phyloP scores from a whole-genome alignment of 2,329 filamentous ascomycete genomes.

The Biscogniauxia mediterranea region DNA sequence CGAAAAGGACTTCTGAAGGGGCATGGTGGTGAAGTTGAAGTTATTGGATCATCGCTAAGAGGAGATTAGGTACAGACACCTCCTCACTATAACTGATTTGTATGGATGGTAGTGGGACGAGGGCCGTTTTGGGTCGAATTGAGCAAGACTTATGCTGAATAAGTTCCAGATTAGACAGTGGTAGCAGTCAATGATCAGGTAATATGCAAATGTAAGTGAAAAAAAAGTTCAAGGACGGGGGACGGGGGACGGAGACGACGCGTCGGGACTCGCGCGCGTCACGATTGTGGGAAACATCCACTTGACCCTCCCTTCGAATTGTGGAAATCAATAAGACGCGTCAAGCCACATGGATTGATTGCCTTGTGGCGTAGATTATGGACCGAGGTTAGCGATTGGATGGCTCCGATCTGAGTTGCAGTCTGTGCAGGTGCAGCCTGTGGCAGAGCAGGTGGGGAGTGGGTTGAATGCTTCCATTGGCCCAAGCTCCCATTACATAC shows the following conservation, averaged over 20 bases:
- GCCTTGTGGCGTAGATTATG: background rate
- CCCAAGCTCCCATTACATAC: too few species aligned
- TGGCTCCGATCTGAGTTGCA: too few species aligned
- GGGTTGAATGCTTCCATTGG: too few species aligned
- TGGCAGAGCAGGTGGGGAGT: too few species aligned
- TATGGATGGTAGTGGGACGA: background rate
- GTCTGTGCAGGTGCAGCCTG: too few species aligned
- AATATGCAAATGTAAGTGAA: slow-evolving; percentile 1
- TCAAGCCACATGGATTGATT: slow-evolving; percentile 12
- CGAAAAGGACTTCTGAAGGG: slow-evolving; percentile 41
- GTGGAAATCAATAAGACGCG: slow-evolving; percentile 21
- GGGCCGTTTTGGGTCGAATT: background rate
- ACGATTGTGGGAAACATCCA: too few species aligned
- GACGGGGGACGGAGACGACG: slow-evolving; percentile 2
- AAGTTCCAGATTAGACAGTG: too few species aligned
- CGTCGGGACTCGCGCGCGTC: too few species aligned
- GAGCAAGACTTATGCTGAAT: background rate
- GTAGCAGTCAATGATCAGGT: background rate
- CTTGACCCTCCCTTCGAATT: slow-evolving; percentile 2
- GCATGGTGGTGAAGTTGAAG: slow-evolving; percentile 31
- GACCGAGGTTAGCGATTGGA: too few species aligned
- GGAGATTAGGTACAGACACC: slow-evolving; percentile 1
- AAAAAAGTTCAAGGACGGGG: slow-evolving; percentile 3
- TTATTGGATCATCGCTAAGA: slow-evolving; percentile 21
- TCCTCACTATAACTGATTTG: background rate